phyloP scores from a whole-genome alignment of 768 basidiomycete species.

The Russula sp. region DNA sequence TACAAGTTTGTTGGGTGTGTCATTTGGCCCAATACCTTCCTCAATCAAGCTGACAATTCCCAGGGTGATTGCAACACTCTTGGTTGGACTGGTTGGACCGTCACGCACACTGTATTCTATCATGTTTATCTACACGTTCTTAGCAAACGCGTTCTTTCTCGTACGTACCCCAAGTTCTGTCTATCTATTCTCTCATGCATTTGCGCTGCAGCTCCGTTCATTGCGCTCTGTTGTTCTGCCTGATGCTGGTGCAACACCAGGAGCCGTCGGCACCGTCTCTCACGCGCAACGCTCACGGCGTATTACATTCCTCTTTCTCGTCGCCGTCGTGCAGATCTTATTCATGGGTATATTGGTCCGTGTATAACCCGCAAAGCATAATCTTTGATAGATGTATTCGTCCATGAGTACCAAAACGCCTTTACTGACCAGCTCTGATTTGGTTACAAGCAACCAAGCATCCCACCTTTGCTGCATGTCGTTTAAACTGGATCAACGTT shows the following conservation, averaged over 20 bases:
- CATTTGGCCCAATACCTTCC: not conserved
- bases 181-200: not conserved
- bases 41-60: not conserved
- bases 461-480: not conserved
- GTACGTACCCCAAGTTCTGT: constrained; percentile 41
- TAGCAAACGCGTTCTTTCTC: constrained; percentile 91
- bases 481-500: not conserved
- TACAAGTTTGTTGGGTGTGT: constrained; percentile 96
- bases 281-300: constrained; percentile 72
- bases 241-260: constrained; percentile 49
- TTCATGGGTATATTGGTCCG: constrained; percentile 85
- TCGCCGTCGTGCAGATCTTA: constrained; percentile 73
- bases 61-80: constrained; percentile 81
- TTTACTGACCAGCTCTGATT: not conserved
- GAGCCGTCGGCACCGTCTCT: constrained; percentile 32
- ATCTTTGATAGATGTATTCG: constrained; percentile 6
- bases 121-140: constrained; percentile 79
- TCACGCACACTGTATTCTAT: constrained; percentile 57
- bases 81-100: constrained; percentile 60
- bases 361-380: constrained; percentile 32
- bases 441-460: not conserved
- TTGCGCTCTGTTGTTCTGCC: constrained; percentile 88
- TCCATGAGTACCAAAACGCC: not conserved
- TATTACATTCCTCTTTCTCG: constrained; percentile 83
- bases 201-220: constrained; percentile 71